Evolutionary conservation across 108 stramenopile species (phyloP).

Genomic region (Cylindrotheca fusiformis): DNA sequence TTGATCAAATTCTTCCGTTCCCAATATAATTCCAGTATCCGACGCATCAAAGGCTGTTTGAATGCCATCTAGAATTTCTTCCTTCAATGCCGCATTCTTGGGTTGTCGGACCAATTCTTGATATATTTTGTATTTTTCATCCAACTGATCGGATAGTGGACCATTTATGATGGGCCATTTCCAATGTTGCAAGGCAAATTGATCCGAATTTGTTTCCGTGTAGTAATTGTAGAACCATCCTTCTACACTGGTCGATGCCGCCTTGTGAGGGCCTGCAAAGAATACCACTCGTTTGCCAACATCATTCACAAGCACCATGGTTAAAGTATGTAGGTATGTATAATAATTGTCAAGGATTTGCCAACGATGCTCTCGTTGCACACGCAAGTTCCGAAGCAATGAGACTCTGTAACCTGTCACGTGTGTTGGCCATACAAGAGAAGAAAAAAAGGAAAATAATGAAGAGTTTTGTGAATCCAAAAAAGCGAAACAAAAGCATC

Average conservation of each 20-base stretch:
- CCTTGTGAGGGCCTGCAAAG: constrained; percentile 27
- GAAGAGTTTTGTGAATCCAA: no score
- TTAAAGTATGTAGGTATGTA: no score
- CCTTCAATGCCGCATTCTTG: not conserved
- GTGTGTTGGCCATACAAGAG: no score
- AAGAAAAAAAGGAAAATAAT: no score
- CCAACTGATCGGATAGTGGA: not conserved
- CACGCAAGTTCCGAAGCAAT: no score
- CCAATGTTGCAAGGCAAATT: not conserved
- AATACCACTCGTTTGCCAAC: constrained; percentile 5
- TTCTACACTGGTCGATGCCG: constrained; percentile 12
- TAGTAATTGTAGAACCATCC: constrained; percentile 9
- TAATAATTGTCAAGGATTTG: no score
- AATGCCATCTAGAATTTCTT: constrained; percentile 25
- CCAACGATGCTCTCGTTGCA: no score
- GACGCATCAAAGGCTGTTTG: constrained; percentile 10
- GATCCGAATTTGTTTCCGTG: not conserved
- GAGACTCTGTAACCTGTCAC: no score
- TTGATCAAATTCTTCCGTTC: constrained; percentile 32
- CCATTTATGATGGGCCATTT: not conserved
- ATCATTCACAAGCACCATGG: not conserved
- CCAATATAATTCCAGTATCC: constrained; percentile 17
- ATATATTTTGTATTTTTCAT: constrained; percentile 13
- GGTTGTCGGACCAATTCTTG: constrained; percentile 12
- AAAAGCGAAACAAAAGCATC: no score